Evolutionary conservation across 495 filamentous ascomycete species (phyloP).

Genomic region (Hyaloscypha hepaticicola): DNA sequence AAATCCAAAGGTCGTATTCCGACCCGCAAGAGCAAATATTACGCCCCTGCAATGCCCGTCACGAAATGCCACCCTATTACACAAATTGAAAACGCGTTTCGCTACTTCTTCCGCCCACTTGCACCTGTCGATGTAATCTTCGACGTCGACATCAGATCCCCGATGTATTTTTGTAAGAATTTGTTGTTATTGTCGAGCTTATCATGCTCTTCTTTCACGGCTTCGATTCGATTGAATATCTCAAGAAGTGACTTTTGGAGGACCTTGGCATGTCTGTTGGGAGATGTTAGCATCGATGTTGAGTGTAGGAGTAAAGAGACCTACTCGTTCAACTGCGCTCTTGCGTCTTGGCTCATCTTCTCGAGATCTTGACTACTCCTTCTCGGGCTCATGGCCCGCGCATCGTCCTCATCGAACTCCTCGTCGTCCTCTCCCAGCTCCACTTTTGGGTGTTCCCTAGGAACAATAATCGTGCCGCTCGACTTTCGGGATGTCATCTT

Average conservation of each 20-base stretch:
- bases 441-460: conserved; percentile 66
- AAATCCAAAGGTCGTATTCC: neutral
- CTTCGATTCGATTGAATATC: conserved; percentile 88
- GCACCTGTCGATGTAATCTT: conserved; percentile 66
- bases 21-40: conserved; percentile 14
- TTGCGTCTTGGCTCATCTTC: conserved; percentile 76
- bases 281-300: neutral
- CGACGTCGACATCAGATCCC: conserved; percentile 76
- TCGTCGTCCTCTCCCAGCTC: conserved; percentile 62
- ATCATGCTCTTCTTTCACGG: conserved; percentile 90
- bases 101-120: conserved; percentile 47
- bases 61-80: conserved; percentile 3
- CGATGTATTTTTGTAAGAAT: conserved; percentile 89
- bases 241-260: conserved; percentile 85
- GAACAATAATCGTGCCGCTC: conserved; percentile 78
- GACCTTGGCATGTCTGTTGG: conserved; percentile 73
- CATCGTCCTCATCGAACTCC: conserved; percentile 78
- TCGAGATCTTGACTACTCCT: conserved; percentile 87
- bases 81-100: neutral
- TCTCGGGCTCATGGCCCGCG: conserved; percentile 90
- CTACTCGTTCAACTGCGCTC: conserved; percentile 55
- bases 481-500: conserved; percentile 57
- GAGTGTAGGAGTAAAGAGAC: conserved; percentile 36
- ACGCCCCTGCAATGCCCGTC: conserved; percentile 17
- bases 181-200: conserved; percentile 93